These are phyloP conservation scores for Moesziomyces sp. DNA, from an alignment of 1,284 basidiomycete species.

Conservation along the genomic window DNA sequence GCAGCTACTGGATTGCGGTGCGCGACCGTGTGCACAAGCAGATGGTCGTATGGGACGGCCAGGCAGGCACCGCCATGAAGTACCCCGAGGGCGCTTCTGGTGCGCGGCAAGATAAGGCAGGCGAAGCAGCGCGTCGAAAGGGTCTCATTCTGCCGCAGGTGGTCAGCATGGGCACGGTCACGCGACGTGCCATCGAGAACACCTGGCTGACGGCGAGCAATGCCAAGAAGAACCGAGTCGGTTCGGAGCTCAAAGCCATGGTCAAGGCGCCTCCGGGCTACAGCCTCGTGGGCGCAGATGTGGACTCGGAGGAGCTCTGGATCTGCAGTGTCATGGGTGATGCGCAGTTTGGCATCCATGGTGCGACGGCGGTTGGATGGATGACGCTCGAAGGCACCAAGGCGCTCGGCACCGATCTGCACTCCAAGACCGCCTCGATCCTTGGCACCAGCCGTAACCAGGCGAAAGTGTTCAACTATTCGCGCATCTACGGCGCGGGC, in stretches of 20 bases:
- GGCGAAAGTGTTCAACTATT: slow-evolving; percentile 99
- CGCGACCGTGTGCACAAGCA: slow-evolving; percentile 92
- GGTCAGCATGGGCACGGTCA: slow-evolving; percentile 98
- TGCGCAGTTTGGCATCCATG: slow-evolving; percentile 96
- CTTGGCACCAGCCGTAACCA: slow-evolving; percentile 92
- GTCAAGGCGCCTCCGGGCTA: slow-evolving; percentile 92
- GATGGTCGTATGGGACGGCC: slow-evolving; percentile 86
- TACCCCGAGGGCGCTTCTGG: slow-evolving; percentile 46
- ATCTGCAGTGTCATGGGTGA: slow-evolving; percentile 99
- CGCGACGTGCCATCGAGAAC: slow-evolving; percentile 94
- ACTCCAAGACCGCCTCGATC: slow-evolving; percentile 95
- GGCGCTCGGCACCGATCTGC: slow-evolving; percentile 90
- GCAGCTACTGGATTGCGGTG: slow-evolving; percentile 97
- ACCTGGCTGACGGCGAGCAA: slow-evolving; percentile 99
- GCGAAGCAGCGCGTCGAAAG: slow-evolving; percentile 72
- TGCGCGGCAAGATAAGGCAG: slow-evolving; percentile 29
- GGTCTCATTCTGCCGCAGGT: slow-evolving; percentile 96
- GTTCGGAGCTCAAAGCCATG: slow-evolving; percentile 98
- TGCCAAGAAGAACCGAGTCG: slow-evolving; percentile 95
- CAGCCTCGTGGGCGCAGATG: slow-evolving; percentile 95
- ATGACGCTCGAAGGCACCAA: slow-evolving; percentile 99
- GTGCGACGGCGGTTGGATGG: slow-evolving; percentile 97
- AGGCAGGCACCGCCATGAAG: slow-evolving; percentile 69
- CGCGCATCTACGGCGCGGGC: slow-evolving; percentile 96
- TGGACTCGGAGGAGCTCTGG: slow-evolving; percentile 99